These are phyloP conservation scores for Suhomyces maxii DNA, from an alignment of 1,139 yeast genomes.

Conservation along the genomic window DNA sequence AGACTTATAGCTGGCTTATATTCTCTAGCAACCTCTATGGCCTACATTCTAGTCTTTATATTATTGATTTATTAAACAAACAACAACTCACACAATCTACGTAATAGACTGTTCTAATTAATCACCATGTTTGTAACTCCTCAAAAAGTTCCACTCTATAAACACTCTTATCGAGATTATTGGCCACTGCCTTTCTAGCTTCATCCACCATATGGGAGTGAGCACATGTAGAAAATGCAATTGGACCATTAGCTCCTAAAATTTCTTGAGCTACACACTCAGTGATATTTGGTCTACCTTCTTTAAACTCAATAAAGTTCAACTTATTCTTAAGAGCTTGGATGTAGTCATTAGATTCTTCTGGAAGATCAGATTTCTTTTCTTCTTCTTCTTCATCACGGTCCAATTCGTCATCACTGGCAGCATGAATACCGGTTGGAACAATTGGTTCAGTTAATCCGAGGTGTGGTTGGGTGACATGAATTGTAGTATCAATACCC, in stretches of 20 bases:
- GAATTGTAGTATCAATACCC: conserved; percentile 34
- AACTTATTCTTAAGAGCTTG: conserved; percentile 20
- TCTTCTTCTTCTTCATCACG: conserved; percentile 15
- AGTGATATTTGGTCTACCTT: conserved; percentile 47
- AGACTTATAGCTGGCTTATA: no score
- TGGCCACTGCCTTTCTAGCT: conserved; percentile 33
- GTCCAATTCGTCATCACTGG: conserved; percentile 14
- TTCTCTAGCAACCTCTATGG: no score
- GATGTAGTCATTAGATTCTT: conserved; percentile 16
- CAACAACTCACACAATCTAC: background rate
- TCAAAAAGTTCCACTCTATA: conserved; percentile 44
- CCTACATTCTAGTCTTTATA: no score
- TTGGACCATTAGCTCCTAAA: conserved; percentile 33
- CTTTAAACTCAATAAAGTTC: conserved; percentile 41
- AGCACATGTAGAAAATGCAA: conserved; percentile 44
- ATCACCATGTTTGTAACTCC: conserved; percentile 41
- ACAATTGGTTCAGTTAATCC: conserved; percentile 21
- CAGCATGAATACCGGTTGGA: conserved; percentile 6
- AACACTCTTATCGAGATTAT: conserved; percentile 27
- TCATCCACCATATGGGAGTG: conserved; percentile 43
- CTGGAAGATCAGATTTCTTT: conserved; percentile 14
- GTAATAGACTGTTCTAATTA: background rate
- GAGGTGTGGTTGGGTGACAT: conserved; percentile 29
- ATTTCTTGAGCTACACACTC: conserved; percentile 38
- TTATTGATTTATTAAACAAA: no score